phyloP scores from a whole-genome alignment of 177 flowering plant species.

The Tripterygium wilfordii region DNA sequence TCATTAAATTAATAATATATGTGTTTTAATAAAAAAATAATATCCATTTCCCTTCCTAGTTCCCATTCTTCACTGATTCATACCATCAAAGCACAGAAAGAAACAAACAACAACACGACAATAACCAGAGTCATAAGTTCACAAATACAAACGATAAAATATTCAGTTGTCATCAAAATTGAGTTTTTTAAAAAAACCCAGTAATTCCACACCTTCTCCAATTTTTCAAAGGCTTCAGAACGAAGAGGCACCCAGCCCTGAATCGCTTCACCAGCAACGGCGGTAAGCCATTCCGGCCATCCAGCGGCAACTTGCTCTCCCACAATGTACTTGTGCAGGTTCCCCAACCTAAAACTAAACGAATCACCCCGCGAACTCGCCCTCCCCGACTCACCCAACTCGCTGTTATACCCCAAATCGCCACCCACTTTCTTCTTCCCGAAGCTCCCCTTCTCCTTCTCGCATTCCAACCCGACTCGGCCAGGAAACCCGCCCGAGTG shows the following conservation, averaged over 20 bases:
- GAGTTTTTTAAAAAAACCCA: not conserved
- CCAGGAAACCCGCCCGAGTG: constrained; percentile 33
- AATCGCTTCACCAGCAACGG: constrained; percentile 72
- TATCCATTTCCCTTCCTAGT: too few species aligned
- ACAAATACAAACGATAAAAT: too few species aligned
- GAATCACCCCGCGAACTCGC: constrained; percentile 38
- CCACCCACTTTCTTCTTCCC: constrained; percentile 8
- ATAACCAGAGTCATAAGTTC: too few species aligned
- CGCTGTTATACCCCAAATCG: constrained; percentile 20
- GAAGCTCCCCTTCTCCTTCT: constrained; percentile 8
- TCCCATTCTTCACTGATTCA: too few species aligned
- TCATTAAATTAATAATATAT: too few species aligned
- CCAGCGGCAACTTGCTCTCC: constrained; percentile 70
- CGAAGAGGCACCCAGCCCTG: constrained; percentile 68
- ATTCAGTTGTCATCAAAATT: too few species aligned
- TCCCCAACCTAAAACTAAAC: constrained; percentile 52
- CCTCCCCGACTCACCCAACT: constrained; percentile 47
- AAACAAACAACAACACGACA: not conserved
- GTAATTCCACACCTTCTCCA: constrained; percentile 40
- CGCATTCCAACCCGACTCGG: constrained; percentile 21
- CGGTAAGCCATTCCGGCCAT: constrained; percentile 74
- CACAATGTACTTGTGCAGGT: constrained; percentile 47
- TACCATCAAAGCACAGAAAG: not conserved
- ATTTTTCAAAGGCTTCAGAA: constrained; percentile 50
- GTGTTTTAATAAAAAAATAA: too few species aligned